Evolutionary conservation across 805 yeast species (phyloP).

Genomic region (Sugiyamaella marilandica): DNA sequence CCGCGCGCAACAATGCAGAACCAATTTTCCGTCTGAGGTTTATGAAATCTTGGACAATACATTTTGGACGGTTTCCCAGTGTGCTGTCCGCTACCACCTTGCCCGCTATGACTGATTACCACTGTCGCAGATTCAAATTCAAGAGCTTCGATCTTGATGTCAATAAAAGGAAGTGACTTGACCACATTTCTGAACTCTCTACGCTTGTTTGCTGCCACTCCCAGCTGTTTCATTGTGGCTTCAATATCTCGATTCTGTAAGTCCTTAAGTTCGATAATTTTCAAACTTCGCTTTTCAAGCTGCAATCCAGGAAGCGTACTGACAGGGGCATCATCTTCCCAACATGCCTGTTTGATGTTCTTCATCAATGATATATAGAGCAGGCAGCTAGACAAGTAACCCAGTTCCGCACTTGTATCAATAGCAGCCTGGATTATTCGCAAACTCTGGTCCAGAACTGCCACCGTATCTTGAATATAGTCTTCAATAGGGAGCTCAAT

Average conservation of each 20-base stretch:
- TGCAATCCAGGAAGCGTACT: slow-evolving; percentile 46
- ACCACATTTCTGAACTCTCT: slow-evolving; percentile 51
- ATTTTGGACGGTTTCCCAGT: slow-evolving; percentile 43
- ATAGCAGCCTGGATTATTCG: slow-evolving; percentile 91
- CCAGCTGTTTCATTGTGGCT: slow-evolving; percentile 31
- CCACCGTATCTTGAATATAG: slow-evolving; percentile 86
- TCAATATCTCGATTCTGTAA: neutral
- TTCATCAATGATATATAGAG: slow-evolving; percentile 68
- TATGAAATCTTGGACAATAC: slow-evolving; percentile 78
- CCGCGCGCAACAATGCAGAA: slow-evolving; percentile 54
- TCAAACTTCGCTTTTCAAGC: slow-evolving; percentile 1
- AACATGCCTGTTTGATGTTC: slow-evolving; percentile 79
- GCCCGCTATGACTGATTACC: slow-evolving; percentile 49
- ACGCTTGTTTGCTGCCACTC: slow-evolving; percentile 39
- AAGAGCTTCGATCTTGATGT: slow-evolving; percentile 15
- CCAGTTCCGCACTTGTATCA: slow-evolving; percentile 83
- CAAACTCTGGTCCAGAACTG: slow-evolving; percentile 88
- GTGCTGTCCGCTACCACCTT: neutral
- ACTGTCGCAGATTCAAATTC: slow-evolving; percentile 38
- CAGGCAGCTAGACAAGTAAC: slow-evolving; percentile 59
- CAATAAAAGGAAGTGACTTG: slow-evolving; percentile 59
- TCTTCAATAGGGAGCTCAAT: slow-evolving; percentile 89
- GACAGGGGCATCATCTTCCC: slow-evolving; percentile 77
- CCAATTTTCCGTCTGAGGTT: slow-evolving; percentile 92
- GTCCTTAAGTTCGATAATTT: slow-evolving; percentile 22